Percentiles rank a stretch among this genome's conserved stretches.
Evolutionary conservation across 2,329 filamentous ascomycete genomes (phyloP).

Genomic region (Macrophomina pseudophaseolina): DNA sequence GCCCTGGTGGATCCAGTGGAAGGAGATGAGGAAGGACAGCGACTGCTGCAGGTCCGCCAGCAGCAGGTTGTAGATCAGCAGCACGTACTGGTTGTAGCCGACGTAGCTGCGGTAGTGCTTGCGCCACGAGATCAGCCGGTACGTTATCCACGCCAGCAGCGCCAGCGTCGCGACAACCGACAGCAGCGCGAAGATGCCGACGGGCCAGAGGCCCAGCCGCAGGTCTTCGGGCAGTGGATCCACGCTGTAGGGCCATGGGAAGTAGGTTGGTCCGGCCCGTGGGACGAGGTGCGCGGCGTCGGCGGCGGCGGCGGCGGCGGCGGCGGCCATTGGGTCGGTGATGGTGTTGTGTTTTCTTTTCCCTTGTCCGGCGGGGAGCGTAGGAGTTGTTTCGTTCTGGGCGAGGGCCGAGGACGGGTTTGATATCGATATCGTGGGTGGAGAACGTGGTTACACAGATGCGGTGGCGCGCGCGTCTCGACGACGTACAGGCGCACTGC

Average conservation of each 20-base stretch:
- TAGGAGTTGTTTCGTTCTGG: neutral
- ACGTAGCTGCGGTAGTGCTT: constrained; percentile 55
- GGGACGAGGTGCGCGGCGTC: neutral
- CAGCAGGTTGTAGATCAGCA: constrained; percentile 60
- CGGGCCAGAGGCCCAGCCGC: constrained; percentile 52
- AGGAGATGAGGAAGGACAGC: constrained; percentile 55
- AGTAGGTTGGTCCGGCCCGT: constrained; percentile 27
- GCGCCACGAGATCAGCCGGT: constrained; percentile 58
- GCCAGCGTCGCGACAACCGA: constrained; percentile 52
- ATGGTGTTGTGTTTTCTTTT: neutral
- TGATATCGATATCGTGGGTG: neutral
- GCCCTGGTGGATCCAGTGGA: constrained; percentile 53
- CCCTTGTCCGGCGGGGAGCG: too few relatives aligned
- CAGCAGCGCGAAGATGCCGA: constrained; percentile 53
- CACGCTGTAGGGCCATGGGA: constrained; percentile 38
- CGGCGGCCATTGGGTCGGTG: neutral
- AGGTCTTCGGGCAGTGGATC: constrained; percentile 38
- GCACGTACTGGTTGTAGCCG: constrained; percentile 60
- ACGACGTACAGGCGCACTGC: neutral
- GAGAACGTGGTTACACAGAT: neutral
- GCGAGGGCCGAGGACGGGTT: neutral
- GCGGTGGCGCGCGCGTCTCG: neutral
- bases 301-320: too few relatives aligned
- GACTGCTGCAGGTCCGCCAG: constrained; percentile 60
- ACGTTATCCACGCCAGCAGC: constrained; percentile 56